Percentiles rank a stretch among this genome's conserved stretches.
phyloP scores from a whole-genome alignment of 495 filamentous ascomycete species.

The Podospora didyma region DNA sequence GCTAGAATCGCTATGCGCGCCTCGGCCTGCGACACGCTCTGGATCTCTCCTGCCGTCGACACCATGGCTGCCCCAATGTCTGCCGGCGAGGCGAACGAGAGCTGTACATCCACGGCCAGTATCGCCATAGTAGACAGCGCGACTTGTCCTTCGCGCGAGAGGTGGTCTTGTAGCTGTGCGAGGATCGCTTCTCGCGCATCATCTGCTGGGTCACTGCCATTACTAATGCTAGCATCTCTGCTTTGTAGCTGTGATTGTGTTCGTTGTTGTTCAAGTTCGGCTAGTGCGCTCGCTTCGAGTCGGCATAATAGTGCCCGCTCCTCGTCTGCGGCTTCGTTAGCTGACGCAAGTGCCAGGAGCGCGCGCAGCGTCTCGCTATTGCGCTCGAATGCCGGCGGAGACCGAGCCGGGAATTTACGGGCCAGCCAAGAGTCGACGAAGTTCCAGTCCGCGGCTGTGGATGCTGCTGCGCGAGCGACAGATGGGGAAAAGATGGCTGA shows the following conservation, averaged over 20 bases:
- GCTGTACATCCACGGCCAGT: conserved; percentile 29
- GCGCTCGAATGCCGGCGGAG: conserved; percentile 67
- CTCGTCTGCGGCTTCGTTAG: conserved; percentile 82
- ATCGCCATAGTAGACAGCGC: conserved; percentile 41
- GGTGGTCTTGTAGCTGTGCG: conserved; percentile 26
- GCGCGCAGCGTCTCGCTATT: conserved; percentile 78
- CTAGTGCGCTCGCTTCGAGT: conserved; percentile 57
- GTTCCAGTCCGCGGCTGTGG: conserved; percentile 78
- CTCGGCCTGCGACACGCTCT: conserved; percentile 39
- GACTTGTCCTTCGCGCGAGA: conserved; percentile 41
- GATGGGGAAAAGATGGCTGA: conserved; percentile 68
- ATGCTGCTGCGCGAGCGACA: conserved; percentile 59
- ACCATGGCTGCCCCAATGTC: conserved; percentile 34
- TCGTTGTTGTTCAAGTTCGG: conserved; percentile 39
- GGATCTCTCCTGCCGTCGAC: conserved; percentile 31
- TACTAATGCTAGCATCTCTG: not conserved
- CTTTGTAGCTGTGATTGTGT: not conserved
- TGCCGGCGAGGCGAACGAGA: conserved; percentile 29
- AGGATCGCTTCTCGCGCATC: conserved; percentile 31
- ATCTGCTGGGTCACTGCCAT: conserved; percentile 14
- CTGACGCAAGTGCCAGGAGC: conserved; percentile 67
- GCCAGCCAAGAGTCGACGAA: conserved; percentile 79
- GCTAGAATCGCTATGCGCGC: conserved; percentile 33
- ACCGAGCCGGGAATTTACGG: conserved; percentile 50
- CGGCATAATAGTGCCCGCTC: conserved; percentile 55